Base-by-base conservation (phyloP, 306 rosid genomes). In the Quillaja saponaria region DNA sequence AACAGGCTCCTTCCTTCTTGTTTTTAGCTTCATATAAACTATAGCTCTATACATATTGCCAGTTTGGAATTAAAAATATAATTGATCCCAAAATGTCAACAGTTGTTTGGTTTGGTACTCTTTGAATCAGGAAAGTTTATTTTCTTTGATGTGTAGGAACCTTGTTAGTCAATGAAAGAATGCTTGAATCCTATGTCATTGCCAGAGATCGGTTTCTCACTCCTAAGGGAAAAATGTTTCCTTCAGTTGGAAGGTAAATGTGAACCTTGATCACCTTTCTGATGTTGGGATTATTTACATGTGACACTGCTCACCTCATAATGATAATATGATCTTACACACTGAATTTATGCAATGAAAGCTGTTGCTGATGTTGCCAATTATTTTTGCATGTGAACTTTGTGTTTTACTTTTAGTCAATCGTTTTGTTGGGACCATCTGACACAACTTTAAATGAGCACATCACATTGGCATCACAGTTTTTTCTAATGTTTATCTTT, bases 111-210 rank as follows among this genome's bases (percentile, higher is more conserved):
- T 25, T 25, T 20, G 10, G 34, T 34, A 2, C 31, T 33, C 28
- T 58, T 54, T 52, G 51, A 63, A 45, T 34, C 50, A 47, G 51
- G 17, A 14, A 55, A 34, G 10, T 60, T 61, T 59, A 9, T 6
- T 40, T 41, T 44, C 55, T 13, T 31, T 74, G 63, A 37, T 41
- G 25, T 76, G 69, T 62, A 91, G 97, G 97, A 47, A 91, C 96
- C 62, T 72, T 91, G 77, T 77, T 91, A 61, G 80, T 91, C 19
- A 91, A 91, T 57, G 97, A 91, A 80, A 86, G 97, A 76, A 91
- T 91, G 97, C 76, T 91, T 67, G 97, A 91, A 79, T 82, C 97
- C 61, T 91, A 91, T 67, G 97, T 91, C 64, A 91, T 91, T 63
- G 97, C 97, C 42, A 80, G 97, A 74, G 97, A 91, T 82, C 87